phyloP scores from a whole-genome alignment of 805 yeast species.

The Hanseniaspora valbyensis region DNA sequence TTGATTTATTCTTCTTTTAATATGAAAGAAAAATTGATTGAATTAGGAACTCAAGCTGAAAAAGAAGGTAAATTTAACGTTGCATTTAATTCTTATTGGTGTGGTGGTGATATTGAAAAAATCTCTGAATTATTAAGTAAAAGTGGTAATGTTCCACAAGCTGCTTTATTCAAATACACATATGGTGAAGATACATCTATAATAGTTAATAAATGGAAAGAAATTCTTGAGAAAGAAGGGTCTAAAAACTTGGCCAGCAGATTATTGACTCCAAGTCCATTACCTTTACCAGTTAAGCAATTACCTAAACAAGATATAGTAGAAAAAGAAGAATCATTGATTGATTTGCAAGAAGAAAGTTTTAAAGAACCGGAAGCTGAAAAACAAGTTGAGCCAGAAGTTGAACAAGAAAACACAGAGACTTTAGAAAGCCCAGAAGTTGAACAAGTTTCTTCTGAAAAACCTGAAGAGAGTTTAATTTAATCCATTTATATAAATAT shows the following conservation, averaged over 20 bases:
- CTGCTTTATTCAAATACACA: conserved; percentile 65
- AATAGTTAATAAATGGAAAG: conserved; percentile 59
- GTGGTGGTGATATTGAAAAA: conserved; percentile 54
- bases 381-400: conserved; percentile 17
- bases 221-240: conserved; percentile 39
- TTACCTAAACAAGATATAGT: conserved; percentile 15
- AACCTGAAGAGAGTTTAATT: conserved; percentile 16
- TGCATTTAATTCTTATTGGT: conserved; percentile 89
- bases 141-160: conserved; percentile 70
- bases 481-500: conserved; percentile 12
- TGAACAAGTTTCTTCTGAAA: too few relatives aligned
- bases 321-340: conserved; percentile 21
- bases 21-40: conserved; percentile 46
- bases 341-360: conserved; percentile 19
- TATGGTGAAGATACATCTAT: conserved; percentile 45
- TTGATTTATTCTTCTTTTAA: conserved; percentile 75
- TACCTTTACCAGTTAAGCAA: too few relatives aligned
- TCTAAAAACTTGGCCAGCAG: conserved; percentile 52
- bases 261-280: conserved; percentile 30
- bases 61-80: conserved; percentile 72
- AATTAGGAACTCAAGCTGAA: conserved; percentile 57
- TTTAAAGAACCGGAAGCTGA: conserved; percentile 19
- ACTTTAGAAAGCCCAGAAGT: too few relatives aligned
- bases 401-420: too few relatives aligned
- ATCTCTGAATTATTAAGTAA: conserved; percentile 56